phyloP scores from a whole-genome alignment of 108 stramenopile genomes.

The Cylindrotheca fusiformis region DNA sequence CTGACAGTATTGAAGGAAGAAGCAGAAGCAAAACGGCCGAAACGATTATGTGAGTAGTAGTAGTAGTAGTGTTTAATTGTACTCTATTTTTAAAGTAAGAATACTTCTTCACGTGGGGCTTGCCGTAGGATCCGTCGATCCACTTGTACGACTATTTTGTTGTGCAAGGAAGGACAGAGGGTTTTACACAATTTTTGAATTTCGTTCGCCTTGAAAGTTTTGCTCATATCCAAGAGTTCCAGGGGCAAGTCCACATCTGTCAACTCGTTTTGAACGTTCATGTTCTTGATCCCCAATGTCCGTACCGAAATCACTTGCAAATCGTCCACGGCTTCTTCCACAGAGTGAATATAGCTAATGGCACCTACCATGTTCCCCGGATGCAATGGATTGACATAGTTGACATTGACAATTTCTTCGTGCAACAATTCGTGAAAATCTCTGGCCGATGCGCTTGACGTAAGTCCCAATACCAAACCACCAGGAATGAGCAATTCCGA shows the following conservation, averaged over 20 bases:
- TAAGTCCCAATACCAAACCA: constrained; percentile 76
- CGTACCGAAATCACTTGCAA: constrained; percentile 62
- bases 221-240: constrained; percentile 46
- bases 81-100: constrained; percentile 67
- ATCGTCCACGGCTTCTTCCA: constrained; percentile 62
- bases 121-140: constrained; percentile 77
- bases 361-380: constrained; percentile 75
- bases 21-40: no score
- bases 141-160: constrained; percentile 68
- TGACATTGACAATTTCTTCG: constrained; percentile 75
- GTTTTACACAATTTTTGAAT: constrained; percentile 71
- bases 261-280: constrained; percentile 51
- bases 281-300: constrained; percentile 83
- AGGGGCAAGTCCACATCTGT: constrained; percentile 56
- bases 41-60: no score
- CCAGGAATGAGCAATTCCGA: constrained; percentile 75
- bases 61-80: no score
- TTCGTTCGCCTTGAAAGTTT: constrained; percentile 43
- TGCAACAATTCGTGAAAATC: constrained; percentile 86
- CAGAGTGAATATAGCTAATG: constrained; percentile 48
- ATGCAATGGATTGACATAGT: constrained; percentile 74
- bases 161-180: constrained; percentile 53
- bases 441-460: constrained; percentile 56
- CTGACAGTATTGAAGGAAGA: no score
- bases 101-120: constrained; percentile 53